These are phyloP conservation scores for Phytophthora megakarya DNA, from an alignment of 352 stramenopile genomes.

Conservation along the genomic window DNA sequence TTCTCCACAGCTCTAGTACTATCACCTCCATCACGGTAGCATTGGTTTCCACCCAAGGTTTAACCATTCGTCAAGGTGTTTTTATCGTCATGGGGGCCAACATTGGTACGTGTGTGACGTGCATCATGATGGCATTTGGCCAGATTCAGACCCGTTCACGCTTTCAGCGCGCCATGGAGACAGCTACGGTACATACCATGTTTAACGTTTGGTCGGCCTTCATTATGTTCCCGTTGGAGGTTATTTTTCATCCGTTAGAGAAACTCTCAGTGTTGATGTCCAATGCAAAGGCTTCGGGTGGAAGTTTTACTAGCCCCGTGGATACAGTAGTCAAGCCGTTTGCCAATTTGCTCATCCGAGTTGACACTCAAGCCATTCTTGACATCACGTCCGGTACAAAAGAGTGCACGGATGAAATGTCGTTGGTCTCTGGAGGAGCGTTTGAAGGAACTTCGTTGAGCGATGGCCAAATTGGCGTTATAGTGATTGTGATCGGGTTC, in stretches of 20 bases:
- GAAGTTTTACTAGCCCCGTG: constrained; percentile 44
- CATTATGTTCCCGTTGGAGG: constrained; percentile 73
- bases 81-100: constrained; percentile 92
- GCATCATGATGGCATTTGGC: constrained; percentile 89
- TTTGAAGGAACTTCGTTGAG: constrained; percentile 38
- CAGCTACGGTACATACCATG: constrained; percentile 57
- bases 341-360: constrained; percentile 23
- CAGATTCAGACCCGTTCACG: constrained; percentile 75
- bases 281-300: constrained; percentile 28
- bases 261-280: constrained; percentile 46
- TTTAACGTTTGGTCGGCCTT: constrained; percentile 90
- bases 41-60: constrained; percentile 52
- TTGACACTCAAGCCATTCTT: constrained; percentile 51
- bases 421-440: constrained; percentile 40
- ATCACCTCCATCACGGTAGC: constrained; percentile 77
- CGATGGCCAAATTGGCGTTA: constrained; percentile 44
- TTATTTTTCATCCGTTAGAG: constrained; percentile 58
- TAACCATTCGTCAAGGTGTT: constrained; percentile 79
- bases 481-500: constrained; percentile 49
- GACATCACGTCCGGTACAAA: constrained; percentile 30
- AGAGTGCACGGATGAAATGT: constrained; percentile 25
- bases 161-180: constrained; percentile 61
- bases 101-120: constrained; percentile 86
- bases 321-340: constrained; percentile 48
- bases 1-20: constrained; percentile 71